Base-by-base conservation (phyloP, 169 alveolate species). In the Plasmodium cynomolgi region DNA sequence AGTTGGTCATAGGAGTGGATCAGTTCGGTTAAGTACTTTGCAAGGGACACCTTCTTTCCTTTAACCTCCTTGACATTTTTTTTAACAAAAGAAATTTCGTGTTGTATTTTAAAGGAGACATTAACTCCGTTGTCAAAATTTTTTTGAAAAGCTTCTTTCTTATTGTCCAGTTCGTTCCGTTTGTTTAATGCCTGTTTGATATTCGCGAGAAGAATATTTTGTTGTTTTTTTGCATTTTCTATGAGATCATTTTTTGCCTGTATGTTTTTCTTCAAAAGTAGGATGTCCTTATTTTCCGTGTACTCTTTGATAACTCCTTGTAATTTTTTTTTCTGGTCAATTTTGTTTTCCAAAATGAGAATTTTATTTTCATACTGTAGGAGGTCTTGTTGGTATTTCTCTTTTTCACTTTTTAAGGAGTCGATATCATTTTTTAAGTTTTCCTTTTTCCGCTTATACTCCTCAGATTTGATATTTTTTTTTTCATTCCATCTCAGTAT, bases 161-260 rank as follows among this genome's bases (percentile, higher is more conserved):
- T 83, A 79, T 72, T 83, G 58, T 91, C 95, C n/a, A 91, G 47
- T 68, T 91, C 95, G 58, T 81, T 91, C 81, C 92, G 44, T 82
- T 91, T 91, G 77, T 82, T 91, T 54, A 91, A 26, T n/a, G 95
- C 95, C 37, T 81, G n/a, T 82, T 91, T 81, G 20, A 91, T 91
- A 39, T 82, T 91, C 20, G 95, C 37, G 26, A 91, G 41, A 56
- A 91, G 83, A 44, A 50, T 39, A 44, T 91, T 91, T 71, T 91
- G 92, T 17, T 91, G 91, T 50, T 91, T 91, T 82, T 91, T 91
- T 8, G 83, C 62, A 91, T 82, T 91, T 72, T 91, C 95, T 33
- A 91, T 82, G 58, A 91, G 20, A 4, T 29, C 26, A 81, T 81
- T 81, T 82, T 91, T 91, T 4, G 50, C 34, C 83, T 81, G 91